Evolutionary conservation across 2,329 filamentous ascomycete genomes (phyloP).

Genomic region (Didymosphaeria variabile): DNA sequence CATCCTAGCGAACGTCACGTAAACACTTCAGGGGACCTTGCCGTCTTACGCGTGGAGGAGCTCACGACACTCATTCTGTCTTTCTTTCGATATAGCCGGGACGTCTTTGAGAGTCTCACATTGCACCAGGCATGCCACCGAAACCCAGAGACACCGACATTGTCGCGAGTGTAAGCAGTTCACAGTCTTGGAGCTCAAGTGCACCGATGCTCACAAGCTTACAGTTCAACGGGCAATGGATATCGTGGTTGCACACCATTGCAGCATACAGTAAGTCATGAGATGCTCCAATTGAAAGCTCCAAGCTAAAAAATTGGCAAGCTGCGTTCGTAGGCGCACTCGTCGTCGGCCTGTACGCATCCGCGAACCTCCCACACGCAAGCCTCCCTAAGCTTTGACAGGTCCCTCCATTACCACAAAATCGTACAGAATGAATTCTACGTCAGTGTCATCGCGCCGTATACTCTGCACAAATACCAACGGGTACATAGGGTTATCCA

Average conservation of each 20-base stretch:
- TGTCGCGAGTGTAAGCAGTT: conserved; percentile 62
- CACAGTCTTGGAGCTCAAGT: conserved; percentile 4
- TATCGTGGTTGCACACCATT: conserved; percentile 86
- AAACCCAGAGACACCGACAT: conserved; percentile 71
- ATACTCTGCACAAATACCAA: conserved; percentile 21
- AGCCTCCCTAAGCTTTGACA: conserved; percentile 39
- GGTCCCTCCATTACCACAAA: conserved; percentile 89
- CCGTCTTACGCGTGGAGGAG: conserved; percentile 22
- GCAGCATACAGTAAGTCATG: conserved; percentile 74
- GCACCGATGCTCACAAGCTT: conserved; percentile 37
- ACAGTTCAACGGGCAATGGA: conserved; percentile 84
- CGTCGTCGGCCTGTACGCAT: conserved; percentile 69
- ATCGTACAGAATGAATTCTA: conserved; percentile 98
- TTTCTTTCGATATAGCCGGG: conserved; percentile 29
- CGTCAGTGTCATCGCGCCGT: conserved; percentile 46
- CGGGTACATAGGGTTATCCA: conserved; percentile 60
- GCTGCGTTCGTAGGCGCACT: conserved; percentile 88
- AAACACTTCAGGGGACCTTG: conserved; percentile 43
- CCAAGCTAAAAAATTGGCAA: conserved; percentile 47
- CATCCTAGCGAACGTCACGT: conserved; percentile 26
- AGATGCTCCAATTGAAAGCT: neutral
- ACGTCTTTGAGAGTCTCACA: conserved; percentile 15
- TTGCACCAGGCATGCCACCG: conserved; percentile 60
- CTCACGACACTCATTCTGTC: conserved; percentile 43
- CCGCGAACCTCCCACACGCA: conserved; percentile 19